Evolutionary conservation across 371 early-diverging fungal species (phyloP).

Genomic region (Capillidium heterosporum): DNA sequence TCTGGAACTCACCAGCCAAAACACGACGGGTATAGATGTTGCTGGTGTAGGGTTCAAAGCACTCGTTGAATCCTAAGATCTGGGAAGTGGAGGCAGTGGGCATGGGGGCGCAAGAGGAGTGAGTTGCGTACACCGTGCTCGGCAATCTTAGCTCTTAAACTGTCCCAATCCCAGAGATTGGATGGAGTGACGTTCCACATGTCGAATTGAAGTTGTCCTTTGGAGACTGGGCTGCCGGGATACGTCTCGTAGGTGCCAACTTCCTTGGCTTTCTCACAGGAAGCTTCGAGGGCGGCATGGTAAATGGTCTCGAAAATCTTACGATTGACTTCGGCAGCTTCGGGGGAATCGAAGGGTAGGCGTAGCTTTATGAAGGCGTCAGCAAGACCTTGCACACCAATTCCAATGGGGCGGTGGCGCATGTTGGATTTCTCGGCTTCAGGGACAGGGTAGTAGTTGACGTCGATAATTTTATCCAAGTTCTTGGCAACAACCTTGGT

Average conservation of each 20-base stretch:
- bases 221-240: constrained; percentile 74
- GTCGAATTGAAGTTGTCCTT: constrained; percentile 94
- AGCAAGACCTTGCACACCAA: constrained; percentile 97
- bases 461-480: constrained; percentile 95
- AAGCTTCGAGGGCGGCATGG: constrained; percentile 90
- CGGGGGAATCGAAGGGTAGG: constrained; percentile 89
- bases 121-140: constrained; percentile 95
- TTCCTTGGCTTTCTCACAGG: constrained; percentile 75
- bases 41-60: constrained; percentile 97
- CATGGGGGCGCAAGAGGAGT: constrained; percentile 96
- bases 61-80: constrained; percentile 97
- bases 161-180: constrained; percentile 78
- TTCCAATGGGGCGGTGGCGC: constrained; percentile 94
- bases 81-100: constrained; percentile 99
- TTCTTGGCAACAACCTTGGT: constrained; percentile 80
- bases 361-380: constrained; percentile 95
- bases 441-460: constrained; percentile 91
- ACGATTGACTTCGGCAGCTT: constrained; percentile 76
- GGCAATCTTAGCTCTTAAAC: constrained; percentile 64
- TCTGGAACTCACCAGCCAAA: constrained; percentile 98
- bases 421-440: constrained; percentile 83
- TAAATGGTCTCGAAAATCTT: constrained; percentile 97
- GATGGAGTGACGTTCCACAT: constrained; percentile 74
- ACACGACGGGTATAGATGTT: constrained; percentile 98
- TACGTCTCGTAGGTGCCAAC: constrained; percentile 85